Percentiles rank a stretch among this genome's conserved stretches.
phyloP scores from a whole-genome alignment of 1,284 basidiomycete genomes.

The Trichosporon sp. region DNA sequence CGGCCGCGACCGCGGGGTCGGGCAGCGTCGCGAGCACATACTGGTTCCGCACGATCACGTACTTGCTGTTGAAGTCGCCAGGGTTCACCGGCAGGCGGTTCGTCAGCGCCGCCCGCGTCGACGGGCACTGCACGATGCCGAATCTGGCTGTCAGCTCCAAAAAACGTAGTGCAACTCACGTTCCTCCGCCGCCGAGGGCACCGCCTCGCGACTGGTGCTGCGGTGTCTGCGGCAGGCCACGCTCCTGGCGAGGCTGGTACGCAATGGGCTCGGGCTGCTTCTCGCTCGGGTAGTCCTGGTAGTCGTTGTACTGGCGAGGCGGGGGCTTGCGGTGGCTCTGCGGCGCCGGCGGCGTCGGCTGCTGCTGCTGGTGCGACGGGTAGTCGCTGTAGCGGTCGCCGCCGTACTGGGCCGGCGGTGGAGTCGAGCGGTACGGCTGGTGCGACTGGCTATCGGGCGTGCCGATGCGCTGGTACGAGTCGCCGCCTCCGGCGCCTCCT shows the following conservation, averaged over 20 bases:
- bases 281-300: conserved; percentile 15
- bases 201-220: conserved; percentile 5
- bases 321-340: conserved; percentile 3
- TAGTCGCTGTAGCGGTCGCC: conserved; percentile 9
- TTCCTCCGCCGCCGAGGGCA: conserved; percentile 22
- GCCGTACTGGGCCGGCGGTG: conserved; percentile 18
- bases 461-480: conserved; percentile 40
- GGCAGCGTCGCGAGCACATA: conserved; percentile 69
- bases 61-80: conserved; percentile 67
- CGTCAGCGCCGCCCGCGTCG: conserved; percentile 62
- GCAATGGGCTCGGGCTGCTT: conserved; percentile 14
- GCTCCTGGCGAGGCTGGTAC: conserved; percentile 10
- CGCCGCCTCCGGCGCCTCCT: conserved; percentile 8
- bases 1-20: conserved; percentile 66
- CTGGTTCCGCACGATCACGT: conserved; percentile 66
- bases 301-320: conserved; percentile 3
- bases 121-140: conserved; percentile 50
- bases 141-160: conserved; percentile 28
- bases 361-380: background rate
- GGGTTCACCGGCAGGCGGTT: conserved; percentile 77
- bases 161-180: conserved; percentile 26
- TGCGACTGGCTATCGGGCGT: conserved; percentile 12
- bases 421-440: conserved; percentile 4
- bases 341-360: conserved; percentile 4
- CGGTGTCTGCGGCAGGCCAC: conserved; percentile 3